phyloP scores from a whole-genome alignment of 164 flowering plant species.

The Piper longum region DNA sequence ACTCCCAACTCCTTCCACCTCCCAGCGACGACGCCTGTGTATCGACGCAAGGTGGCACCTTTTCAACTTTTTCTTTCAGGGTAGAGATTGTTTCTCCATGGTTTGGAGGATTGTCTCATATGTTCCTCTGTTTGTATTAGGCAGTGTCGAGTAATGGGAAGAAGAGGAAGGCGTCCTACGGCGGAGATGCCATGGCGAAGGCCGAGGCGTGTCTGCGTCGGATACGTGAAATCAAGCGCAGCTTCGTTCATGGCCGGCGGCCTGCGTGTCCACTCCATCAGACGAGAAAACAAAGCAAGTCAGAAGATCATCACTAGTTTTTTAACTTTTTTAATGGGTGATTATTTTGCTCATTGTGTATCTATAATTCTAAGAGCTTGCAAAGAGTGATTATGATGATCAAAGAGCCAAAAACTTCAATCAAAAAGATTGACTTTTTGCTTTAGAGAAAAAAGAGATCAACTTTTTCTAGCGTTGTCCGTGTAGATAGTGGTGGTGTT shows the following conservation, averaged over 20 bases:
- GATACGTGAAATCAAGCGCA: slow-evolving; percentile 5
- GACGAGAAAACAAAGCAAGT: background rate
- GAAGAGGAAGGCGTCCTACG: slow-evolving; percentile 1
- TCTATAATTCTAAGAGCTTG: no score
- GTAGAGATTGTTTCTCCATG: background rate
- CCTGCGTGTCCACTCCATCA: background rate
- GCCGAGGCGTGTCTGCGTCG: slow-evolving; percentile 10
- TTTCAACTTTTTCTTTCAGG: background rate
- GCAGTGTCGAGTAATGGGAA: slow-evolving; percentile 7
- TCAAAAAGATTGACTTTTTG: no score
- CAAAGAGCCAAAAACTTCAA: slow-evolving; percentile 6
- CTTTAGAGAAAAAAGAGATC: no score
- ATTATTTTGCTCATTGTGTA: background rate
- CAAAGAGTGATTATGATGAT: background rate
- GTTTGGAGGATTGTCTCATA: background rate
- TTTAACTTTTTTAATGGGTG: background rate
- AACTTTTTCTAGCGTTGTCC: no score
- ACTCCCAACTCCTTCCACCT: background rate
- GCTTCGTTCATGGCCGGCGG: background rate
- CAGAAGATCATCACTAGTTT: background rate
- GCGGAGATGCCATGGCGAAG: slow-evolving; percentile 7
- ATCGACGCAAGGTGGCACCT: slow-evolving; percentile 4
- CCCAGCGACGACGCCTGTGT: slow-evolving; percentile 2
- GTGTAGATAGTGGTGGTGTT: no score
- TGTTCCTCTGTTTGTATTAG: background rate